Conservation (phyloP, 352 stramenopile species). For the Pythium insidiosum region DNA sequence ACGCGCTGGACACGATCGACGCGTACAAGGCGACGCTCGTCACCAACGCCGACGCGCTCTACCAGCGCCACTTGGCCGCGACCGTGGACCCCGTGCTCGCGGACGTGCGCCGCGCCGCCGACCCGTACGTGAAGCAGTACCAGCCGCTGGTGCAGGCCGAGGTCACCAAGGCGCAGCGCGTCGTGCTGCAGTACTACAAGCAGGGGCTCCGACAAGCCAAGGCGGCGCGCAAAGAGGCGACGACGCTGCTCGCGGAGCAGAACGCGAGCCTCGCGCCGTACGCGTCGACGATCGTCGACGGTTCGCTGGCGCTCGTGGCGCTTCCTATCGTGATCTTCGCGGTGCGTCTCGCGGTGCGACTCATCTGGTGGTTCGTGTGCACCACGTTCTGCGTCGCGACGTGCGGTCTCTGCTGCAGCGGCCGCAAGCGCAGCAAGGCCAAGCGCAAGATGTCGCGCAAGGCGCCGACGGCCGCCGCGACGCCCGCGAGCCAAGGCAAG, state of each 20-base stretch:
- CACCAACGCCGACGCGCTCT: constrained; percentile 47
- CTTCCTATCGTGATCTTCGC: constrained; percentile 40
- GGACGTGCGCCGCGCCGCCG: constrained; percentile 32
- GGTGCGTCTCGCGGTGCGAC: constrained; percentile 35
- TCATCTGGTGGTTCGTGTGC: constrained; percentile 49
- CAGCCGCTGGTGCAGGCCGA: constrained; percentile 40
- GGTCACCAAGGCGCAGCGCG: constrained; percentile 25
- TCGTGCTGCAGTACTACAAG: constrained; percentile 30
- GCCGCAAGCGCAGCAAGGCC: constrained; percentile 31
- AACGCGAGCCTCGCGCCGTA: constrained; percentile 47
- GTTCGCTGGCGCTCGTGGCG: constrained; percentile 33
- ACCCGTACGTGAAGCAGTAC: constrained; percentile 55
- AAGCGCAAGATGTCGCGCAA: constrained; percentile 41
- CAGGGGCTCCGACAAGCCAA: constrained; percentile 35
- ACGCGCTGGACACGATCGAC: constrained; percentile 41
- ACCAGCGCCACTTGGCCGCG: constrained; percentile 53
- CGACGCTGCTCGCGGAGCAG: constrained; percentile 44
- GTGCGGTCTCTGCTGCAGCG: constrained; percentile 48
- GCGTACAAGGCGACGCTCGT: constrained; percentile 34
- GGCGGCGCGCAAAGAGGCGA: constrained; percentile 34
- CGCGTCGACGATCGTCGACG: constrained; percentile 64
- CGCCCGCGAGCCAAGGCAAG: constrained; percentile 3
- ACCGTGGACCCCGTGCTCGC: constrained; percentile 53
- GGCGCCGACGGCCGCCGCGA: constrained; percentile 2
- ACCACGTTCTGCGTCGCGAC: constrained; percentile 42